A percentile compares a stretch with the other conserved stretches of the same genome.
Conservation (phyloP, 352 stramenopile species). For the Globisporangium spinosum region DNA sequence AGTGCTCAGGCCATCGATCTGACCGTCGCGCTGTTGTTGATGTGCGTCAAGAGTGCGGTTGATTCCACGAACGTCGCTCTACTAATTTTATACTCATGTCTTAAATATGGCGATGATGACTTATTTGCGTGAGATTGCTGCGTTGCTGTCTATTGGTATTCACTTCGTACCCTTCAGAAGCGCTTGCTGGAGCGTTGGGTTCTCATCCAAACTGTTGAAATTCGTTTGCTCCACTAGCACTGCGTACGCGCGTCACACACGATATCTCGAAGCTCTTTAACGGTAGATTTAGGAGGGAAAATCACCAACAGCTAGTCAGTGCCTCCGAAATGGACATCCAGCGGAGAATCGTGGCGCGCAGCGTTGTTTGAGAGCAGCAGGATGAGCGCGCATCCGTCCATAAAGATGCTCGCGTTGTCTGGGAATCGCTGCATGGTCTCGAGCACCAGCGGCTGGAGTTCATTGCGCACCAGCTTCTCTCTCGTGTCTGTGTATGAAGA, state of each 20-base stretch:
- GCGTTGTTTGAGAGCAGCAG: conserved; percentile 10
- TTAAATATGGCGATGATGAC: background rate
- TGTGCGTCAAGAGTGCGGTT: background rate
- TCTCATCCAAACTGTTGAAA: background rate
- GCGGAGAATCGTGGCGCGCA: background rate
- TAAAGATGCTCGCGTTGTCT: conserved; percentile 18
- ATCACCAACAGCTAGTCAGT: background rate
- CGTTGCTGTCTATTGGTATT: background rate
- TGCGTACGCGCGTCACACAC: background rate
- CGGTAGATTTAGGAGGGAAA: too few relatives aligned
- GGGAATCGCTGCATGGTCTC: conserved; percentile 25
- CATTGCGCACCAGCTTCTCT: conserved; percentile 24
- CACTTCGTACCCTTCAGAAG: background rate
- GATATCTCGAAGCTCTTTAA: background rate
- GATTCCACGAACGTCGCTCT: background rate
- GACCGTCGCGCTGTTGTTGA: background rate
- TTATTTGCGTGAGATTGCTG: background rate
- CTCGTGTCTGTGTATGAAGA: conserved; percentile 1
- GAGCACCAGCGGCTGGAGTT: conserved; percentile 22
- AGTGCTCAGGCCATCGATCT: background rate
- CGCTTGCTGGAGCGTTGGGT: background rate
- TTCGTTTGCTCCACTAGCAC: background rate
- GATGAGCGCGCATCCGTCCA: conserved; percentile 24
- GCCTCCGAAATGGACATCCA: too few relatives aligned
- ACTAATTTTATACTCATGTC: background rate